phyloP scores from a whole-genome alignment of 2,329 filamentous ascomycete genomes.

The Talaromyces sp. region DNA sequence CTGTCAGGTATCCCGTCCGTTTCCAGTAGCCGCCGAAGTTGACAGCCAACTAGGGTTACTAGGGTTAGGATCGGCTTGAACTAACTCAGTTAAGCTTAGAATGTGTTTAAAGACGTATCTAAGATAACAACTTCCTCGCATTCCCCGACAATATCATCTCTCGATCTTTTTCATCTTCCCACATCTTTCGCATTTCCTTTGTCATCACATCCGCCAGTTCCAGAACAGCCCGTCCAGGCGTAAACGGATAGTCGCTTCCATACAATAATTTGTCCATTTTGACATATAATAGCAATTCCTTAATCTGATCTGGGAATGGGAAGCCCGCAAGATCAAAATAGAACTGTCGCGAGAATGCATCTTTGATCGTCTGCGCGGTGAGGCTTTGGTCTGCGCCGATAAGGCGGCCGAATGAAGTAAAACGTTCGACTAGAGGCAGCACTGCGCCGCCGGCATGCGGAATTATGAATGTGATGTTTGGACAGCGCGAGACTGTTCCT shows the following conservation, averaged over 20 bases:
- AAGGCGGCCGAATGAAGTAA: slow-evolving; percentile 22
- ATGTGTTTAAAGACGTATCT: too few relatives aligned
- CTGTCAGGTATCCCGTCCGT: neutral
- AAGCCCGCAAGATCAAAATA: slow-evolving; percentile 55
- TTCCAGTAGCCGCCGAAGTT: neutral
- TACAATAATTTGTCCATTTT: slow-evolving; percentile 48
- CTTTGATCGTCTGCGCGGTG: neutral
- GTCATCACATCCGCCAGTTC: slow-evolving; percentile 43
- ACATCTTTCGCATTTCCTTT: slow-evolving; percentile 26
- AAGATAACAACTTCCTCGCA: neutral
- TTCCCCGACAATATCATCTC: neutral
- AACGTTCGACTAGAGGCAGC: slow-evolving; percentile 30
- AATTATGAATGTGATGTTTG: slow-evolving; percentile 24
- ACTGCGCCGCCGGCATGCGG: slow-evolving; percentile 28
- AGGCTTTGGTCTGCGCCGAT: slow-evolving; percentile 19
- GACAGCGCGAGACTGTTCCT: slow-evolving; percentile 22
- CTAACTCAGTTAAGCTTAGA: too few relatives aligned
- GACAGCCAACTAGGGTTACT: neutral
- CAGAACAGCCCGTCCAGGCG: slow-evolving; percentile 29
- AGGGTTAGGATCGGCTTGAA: too few relatives aligned
- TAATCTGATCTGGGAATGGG: slow-evolving; percentile 50
- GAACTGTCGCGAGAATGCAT: slow-evolving; percentile 37
- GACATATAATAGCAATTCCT: slow-evolving; percentile 46
- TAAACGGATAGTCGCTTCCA: slow-evolving; percentile 55
- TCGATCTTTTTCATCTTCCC: slow-evolving; percentile 1